Percentiles rank a stretch among this genome's conserved stretches.
Conservation (phyloP, 257 asterid species). For the Solanum gracilifrons region DNA sequence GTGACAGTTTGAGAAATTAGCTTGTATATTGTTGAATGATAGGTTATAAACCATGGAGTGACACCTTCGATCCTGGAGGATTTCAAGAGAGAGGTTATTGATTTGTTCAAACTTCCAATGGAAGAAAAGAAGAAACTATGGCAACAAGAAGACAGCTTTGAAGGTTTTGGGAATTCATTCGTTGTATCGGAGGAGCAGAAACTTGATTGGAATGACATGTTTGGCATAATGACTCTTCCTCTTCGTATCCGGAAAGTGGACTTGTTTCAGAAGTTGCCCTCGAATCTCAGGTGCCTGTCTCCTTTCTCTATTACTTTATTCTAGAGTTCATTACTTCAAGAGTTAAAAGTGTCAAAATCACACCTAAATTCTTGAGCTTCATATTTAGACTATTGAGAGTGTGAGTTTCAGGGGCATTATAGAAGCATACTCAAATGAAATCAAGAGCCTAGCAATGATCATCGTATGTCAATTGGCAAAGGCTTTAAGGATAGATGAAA, state of each 20-base stretch:
- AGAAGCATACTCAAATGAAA: constrained; percentile 23
- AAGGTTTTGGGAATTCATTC: background rate
- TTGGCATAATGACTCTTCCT: constrained; percentile 33
- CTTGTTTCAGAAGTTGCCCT: constrained; percentile 42
- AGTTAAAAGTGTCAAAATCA: too few species aligned
- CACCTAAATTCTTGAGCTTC: too few species aligned
- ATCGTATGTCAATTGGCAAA: constrained; percentile 26
- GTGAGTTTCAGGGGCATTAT: background rate
- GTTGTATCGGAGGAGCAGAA: background rate
- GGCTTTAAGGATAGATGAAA: constrained; percentile 28
- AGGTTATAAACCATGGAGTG: constrained; percentile 12
- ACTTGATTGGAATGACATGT: constrained; percentile 1
- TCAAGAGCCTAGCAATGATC: constrained; percentile 17
- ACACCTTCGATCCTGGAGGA: background rate
- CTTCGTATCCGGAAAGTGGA: constrained; percentile 25
- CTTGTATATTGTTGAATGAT: background rate
- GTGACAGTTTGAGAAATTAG: too few species aligned
- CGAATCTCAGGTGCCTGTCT: constrained; percentile 23
- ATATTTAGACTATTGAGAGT: background rate
- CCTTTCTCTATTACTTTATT: background rate
- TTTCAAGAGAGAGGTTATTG: background rate
- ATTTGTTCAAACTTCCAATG: background rate
- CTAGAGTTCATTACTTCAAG: too few species aligned
- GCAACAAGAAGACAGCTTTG: background rate
- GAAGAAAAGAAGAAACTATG: background rate